Percentiles rank a stretch among this genome's conserved stretches.
phyloP scores from a whole-genome alignment of 306 rosid genomes.

The Quercus suber region DNA sequence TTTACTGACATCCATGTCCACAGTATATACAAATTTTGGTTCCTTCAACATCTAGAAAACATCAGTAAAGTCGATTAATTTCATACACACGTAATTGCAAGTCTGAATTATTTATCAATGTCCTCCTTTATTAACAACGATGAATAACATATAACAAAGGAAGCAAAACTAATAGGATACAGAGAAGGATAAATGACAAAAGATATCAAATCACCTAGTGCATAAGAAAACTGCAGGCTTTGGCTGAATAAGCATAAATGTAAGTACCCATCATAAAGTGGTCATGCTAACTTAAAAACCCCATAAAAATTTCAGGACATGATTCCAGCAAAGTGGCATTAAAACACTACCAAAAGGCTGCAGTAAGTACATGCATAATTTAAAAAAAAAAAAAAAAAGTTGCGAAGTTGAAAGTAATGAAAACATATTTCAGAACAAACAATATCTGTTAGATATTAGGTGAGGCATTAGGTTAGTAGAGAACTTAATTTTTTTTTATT shows the following conservation, averaged over 20 bases:
- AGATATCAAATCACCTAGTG: background rate
- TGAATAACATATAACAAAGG: slow-evolving; percentile 8
- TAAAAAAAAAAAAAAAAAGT: background rate
- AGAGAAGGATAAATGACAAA: background rate
- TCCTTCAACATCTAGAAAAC: slow-evolving; percentile 64
- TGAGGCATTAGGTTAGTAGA: too few species aligned
- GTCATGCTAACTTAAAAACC: background rate
- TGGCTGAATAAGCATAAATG: background rate
- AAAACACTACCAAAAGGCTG: background rate
- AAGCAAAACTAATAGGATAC: background rate
- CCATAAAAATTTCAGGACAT: background rate
- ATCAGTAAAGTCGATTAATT: slow-evolving; percentile 26
- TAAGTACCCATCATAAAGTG: background rate
- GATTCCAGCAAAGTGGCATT: background rate
- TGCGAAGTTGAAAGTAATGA: background rate
- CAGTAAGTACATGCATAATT: background rate
- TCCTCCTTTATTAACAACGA: background rate
- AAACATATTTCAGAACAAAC: too few species aligned
- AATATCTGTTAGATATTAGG: too few species aligned
- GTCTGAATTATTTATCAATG: background rate
- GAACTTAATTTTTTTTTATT: too few species aligned
- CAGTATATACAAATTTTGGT: slow-evolving; percentile 87
- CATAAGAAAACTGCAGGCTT: background rate
- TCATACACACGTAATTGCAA: slow-evolving; percentile 7
- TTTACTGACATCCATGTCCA: slow-evolving; percentile 82